Percentiles rank a stretch among this genome's conserved stretches.
phyloP scores from a whole-genome alignment of 257 asterid genomes.

The Forsythia suspensa region DNA sequence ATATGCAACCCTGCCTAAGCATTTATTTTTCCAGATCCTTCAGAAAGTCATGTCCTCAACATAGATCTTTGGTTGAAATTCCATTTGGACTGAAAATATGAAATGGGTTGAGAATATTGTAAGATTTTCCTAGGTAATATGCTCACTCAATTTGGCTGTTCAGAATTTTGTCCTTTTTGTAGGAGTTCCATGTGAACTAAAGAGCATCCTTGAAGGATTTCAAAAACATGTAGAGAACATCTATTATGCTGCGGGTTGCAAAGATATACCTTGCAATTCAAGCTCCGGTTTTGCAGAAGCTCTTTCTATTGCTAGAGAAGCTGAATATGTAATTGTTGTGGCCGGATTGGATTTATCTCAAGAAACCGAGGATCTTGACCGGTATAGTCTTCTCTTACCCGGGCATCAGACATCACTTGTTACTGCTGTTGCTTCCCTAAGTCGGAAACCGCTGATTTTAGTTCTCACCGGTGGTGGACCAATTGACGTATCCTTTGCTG shows the following conservation, averaged over 20 bases:
- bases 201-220: conserved; percentile 60
- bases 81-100: not conserved
- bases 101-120: not conserved
- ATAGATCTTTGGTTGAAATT: not conserved
- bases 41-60: not conserved
- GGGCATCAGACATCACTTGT: conserved; percentile 72
- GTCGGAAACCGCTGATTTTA: conserved; percentile 67
- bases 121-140: not conserved
- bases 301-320: conserved; percentile 52
- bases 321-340: conserved; percentile 66
- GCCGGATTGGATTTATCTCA: conserved; percentile 86
- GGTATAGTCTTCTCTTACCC: conserved; percentile 90
- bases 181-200: conserved; percentile 81
- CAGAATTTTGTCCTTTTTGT: conserved; percentile 10
- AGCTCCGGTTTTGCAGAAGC: conserved; percentile 56
- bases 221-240: conserved; percentile 44
- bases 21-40: not conserved
- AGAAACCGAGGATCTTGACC: conserved; percentile 84
- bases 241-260: conserved; percentile 70
- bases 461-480: conserved; percentile 96
- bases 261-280: conserved; percentile 68
- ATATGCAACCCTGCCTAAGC: not conserved
- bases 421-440: conserved; percentile 54
- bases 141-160: not conserved
- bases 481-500: conserved; percentile 74